Evolutionary conservation across 2,329 filamentous ascomycete species (phyloP), one percentile per base, ranked within the genome.

Genomic region (Pestalotiopsis sp.): DNA sequence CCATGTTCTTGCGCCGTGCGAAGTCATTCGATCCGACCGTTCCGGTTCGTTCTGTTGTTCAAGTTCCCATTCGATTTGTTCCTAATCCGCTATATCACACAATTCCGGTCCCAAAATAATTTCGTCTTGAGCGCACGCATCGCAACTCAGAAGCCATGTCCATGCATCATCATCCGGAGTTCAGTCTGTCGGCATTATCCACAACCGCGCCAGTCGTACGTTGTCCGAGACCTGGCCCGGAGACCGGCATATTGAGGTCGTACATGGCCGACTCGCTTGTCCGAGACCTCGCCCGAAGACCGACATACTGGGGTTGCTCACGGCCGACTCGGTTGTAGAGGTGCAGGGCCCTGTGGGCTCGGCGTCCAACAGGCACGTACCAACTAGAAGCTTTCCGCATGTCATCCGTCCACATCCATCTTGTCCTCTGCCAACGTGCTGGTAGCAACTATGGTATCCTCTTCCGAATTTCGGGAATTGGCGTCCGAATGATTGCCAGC

Each of bases 331-430:
- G 14, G 20, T 13, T 62, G 59, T n/a, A 62, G 25, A 20, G 36
- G 36, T 65, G 59, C 59, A 62, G 36, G 9, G 14, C 45, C 17
- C 20, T 31, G 36, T 36, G 39, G 2, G 20, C 20, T 59, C 57
- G 57, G 27, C 27, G 23, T 59, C 57, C 23, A 14, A 59, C 23
- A 9, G 23, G 36, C 20, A 39, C 17, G 59, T 39, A 62, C 38
- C 27, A 11, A 20, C 61, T 64, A 31, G 11, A 27, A 14, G n/a
- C n/a, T 61, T 65, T 38, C 20, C 36, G 38, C 17, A 57, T 66
- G 67, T 74, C 68, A 78, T 72, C 73, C 77, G 68, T 79, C 79
- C 63, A 79, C 74, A 12, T 79, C 78, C 78, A 81, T 79, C 58
- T 76, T 76, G 41, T 79, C 77, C 66, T 78, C 77, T 65, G 77